A percentile compares a stretch with the other conserved stretches of the same genome.
phyloP scores from a whole-genome alignment of 441 rosid genomes.

The Adansonia rubrostipa region DNA sequence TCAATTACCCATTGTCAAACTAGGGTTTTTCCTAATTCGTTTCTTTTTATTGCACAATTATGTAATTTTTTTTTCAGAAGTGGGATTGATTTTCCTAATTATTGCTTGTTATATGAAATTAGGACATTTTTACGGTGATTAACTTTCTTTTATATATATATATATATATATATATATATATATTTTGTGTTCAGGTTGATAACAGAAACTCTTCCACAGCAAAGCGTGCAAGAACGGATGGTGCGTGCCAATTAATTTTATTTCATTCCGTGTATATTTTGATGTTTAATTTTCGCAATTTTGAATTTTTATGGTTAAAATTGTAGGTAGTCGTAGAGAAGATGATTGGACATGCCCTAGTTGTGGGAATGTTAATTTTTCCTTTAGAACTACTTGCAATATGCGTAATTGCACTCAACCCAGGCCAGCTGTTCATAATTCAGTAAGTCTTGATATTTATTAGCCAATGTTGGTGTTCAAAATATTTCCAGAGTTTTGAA shows the following conservation, averaged over 20 bases:
- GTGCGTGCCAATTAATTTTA: constrained; percentile 40
- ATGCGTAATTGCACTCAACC: constrained; percentile 99
- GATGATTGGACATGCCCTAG: constrained; percentile 99
- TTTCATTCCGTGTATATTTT: not conserved
- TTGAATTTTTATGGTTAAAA: constrained; percentile 7
- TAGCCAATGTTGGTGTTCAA: not conserved
- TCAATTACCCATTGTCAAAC: not conserved
- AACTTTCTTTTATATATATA: not conserved
- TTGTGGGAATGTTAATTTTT: constrained; percentile 95
- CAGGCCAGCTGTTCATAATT: constrained; percentile 89
- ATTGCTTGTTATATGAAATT: not conserved
- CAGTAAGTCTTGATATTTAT: constrained; percentile 44
- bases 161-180: not conserved
- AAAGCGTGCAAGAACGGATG: constrained; percentile 97
- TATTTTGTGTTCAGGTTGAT: constrained; percentile 59
- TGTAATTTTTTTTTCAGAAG: too few relatives aligned
- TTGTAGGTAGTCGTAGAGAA: constrained; percentile 89
- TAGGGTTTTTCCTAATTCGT: not conserved
- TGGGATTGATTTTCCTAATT: not conserved
- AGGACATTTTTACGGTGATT: not conserved
- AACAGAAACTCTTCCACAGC: constrained; percentile 93
- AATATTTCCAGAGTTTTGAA: not conserved
- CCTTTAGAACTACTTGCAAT: constrained; percentile 96
- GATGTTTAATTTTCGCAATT: not conserved
- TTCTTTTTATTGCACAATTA: not conserved